These are phyloP conservation scores for Gremmenia infestans DNA, from an alignment of 2,329 filamentous ascomycete genomes.

Conservation along the genomic window DNA sequence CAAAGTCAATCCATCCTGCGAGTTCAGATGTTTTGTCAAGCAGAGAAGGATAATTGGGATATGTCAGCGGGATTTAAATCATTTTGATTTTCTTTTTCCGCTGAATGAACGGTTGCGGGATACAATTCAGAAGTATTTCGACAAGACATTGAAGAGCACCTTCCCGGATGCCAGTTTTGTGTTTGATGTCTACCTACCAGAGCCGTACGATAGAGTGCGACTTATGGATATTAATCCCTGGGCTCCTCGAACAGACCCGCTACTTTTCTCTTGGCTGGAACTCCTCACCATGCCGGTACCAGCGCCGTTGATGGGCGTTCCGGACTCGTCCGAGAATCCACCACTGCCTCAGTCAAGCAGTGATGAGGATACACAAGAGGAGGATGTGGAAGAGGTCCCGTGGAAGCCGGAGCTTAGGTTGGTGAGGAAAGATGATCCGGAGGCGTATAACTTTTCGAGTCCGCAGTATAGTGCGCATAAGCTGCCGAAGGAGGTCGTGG, in stretches of 20 bases:
- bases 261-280: conserved; percentile 88
- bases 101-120: conserved; percentile 61
- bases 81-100: conserved; percentile 72
- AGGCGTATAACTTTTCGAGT: conserved; percentile 80
- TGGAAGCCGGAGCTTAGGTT: conserved; percentile 75
- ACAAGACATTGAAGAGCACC: conserved; percentile 63
- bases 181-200: conserved; percentile 90
- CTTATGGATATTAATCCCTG: conserved; percentile 95
- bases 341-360: conserved; percentile 32
- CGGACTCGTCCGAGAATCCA: conserved; percentile 28
- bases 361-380: conserved; percentile 38
- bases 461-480: conserved; percentile 94
- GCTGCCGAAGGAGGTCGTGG: conserved; percentile 86
- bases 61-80: conserved; percentile 83
- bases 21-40: conserved; percentile 95
- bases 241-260: conserved; percentile 80
- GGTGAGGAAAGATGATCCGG: conserved; percentile 77
- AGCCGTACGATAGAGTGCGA: conserved; percentile 53
- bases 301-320: conserved; percentile 49
- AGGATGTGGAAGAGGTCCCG: conserved; percentile 44
- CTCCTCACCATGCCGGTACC: conserved; percentile 67
- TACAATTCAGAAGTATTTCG: conserved; percentile 74
- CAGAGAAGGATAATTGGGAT: conserved; percentile 74
- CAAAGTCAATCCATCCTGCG: conserved; percentile 80
- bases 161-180: conserved; percentile 82